Evolutionary conservation across 768 basidiomycete genomes (phyloP).

Genomic region (Suillus placidus): DNA sequence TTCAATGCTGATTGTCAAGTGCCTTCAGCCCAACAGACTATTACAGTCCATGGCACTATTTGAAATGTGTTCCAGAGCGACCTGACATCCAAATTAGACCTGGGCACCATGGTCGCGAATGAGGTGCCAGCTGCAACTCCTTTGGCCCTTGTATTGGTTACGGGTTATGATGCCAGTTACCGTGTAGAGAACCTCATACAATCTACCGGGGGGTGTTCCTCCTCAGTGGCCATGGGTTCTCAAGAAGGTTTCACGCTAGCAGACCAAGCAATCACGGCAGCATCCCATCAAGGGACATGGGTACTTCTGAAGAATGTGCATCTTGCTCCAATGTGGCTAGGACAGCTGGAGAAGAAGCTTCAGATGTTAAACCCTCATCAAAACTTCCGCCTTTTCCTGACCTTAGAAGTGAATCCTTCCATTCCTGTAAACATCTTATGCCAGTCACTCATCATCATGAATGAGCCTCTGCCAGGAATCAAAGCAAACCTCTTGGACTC

Average conservation of each 20-base stretch:
- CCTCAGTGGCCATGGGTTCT: constrained; percentile 97
- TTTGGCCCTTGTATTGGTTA: constrained; percentile 87
- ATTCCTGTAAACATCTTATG: constrained; percentile 97
- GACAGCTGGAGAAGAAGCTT: constrained; percentile 93
- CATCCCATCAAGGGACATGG: constrained; percentile 93
- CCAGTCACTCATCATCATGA: constrained; percentile 96
- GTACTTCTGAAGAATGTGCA: constrained; percentile 98
- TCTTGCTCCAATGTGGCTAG: constrained; percentile 93
- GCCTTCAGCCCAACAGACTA: constrained; percentile 89
- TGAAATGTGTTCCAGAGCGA: constrained; percentile 78
- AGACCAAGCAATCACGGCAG: constrained; percentile 92
- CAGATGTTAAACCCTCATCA: constrained; percentile 89
- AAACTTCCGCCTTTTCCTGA: constrained; percentile 95
- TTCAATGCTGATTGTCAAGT: constrained; percentile 80
- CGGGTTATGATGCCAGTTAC: constrained; percentile 98
- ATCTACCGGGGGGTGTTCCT: constrained; percentile 72
- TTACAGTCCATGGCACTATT: constrained; percentile 75
- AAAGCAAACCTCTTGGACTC: constrained; percentile 96
- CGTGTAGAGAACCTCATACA: constrained; percentile 87
- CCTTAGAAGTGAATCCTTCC: constrained; percentile 94
- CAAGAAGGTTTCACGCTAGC: constrained; percentile 96
- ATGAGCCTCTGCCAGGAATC: constrained; percentile 96
- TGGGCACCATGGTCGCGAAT: constrained; percentile 73
- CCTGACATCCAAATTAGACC: constrained; percentile 77
- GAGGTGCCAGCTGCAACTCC: constrained; percentile 84